Evolutionary conservation across 495 filamentous ascomycete genomes (phyloP), one percentile per base, ranked within the genome.

Genomic region (Xylona heveae): DNA sequence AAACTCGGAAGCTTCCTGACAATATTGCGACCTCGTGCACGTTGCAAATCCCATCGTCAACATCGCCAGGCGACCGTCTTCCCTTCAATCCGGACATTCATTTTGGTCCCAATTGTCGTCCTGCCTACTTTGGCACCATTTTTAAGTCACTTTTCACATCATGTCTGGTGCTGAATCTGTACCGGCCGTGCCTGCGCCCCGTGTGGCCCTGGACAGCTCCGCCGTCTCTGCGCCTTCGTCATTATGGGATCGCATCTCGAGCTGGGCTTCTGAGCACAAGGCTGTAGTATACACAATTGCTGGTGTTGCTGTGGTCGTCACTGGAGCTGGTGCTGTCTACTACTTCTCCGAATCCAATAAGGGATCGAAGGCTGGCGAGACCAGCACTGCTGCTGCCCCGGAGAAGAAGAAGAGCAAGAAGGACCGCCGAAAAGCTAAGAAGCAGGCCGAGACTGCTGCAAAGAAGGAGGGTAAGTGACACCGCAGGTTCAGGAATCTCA

Each of bases 251-350:
- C 72, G 83, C 37, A 54, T 94, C 46, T 77, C 81, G 40, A 77
- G 66, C 52, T 97, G 85, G 82, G 80, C 76, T 16, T 81, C 84
- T 0, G 88, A 95, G 45, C 75, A 97, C 51, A 97, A 93, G 57
- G 78, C 75, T 24, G 61, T 84, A 28, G 88, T 93, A 24, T 97
- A 93, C 53, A 92, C 90, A 39, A 78, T 94, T 55, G 81, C 81
- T 35, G 88, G 85, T 51, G 75, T 91, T 18, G 82, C 83, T 27
- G 70, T 95, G 19, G 80, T 94, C 18, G 78, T 84, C 36, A 84
- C 78, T 18, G 72, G 74, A 38, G 90, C 82, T 17, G 88, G 84
- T 42, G 78, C 77, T 13, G 74, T 85, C 43, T 95, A 95, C 59
- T 93, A 93, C 49, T 59, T 92, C 31, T 64, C 50, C 30, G 52